Conservation (phyloP, 768 basidiomycete genomes). For the Jaapia argillacea region DNA sequence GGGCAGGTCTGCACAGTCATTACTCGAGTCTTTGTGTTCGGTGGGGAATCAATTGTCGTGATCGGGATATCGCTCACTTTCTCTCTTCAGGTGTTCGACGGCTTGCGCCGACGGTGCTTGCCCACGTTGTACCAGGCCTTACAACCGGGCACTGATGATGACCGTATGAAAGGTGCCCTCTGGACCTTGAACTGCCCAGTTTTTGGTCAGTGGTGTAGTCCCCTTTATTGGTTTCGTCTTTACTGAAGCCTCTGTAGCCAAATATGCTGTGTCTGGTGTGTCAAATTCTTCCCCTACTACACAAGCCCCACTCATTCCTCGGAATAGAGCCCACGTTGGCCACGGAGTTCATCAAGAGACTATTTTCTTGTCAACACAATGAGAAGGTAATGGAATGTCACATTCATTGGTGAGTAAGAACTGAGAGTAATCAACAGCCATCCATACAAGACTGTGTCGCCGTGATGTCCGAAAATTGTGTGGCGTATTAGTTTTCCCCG, state of each 20-base stretch:
- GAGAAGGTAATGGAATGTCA: constrained; percentile 48
- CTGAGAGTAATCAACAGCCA: constrained; percentile 29
- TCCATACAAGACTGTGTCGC: constrained; percentile 69
- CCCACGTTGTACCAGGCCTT: constrained; percentile 48
- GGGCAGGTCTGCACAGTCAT: constrained; percentile 26
- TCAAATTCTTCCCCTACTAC: no score
- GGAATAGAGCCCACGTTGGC: constrained; percentile 62
- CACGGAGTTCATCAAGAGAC: constrained; percentile 41
- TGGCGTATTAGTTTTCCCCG: constrained; percentile 13
- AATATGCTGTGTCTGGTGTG: constrained; percentile 31
- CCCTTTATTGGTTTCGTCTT: neutral
- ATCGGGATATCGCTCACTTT: constrained; percentile 1
- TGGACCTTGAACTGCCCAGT: constrained; percentile 62
- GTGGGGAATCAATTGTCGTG: constrained; percentile 23
- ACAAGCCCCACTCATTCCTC: no score
- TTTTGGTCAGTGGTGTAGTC: constrained; percentile 35
- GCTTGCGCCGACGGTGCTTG: constrained; percentile 51
- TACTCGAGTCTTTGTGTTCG: constrained; percentile 31
- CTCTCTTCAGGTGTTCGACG: constrained; percentile 48
- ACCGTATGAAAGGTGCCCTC: constrained; percentile 87
- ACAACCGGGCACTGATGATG: constrained; percentile 67
- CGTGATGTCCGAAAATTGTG: constrained; percentile 55
- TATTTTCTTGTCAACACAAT: constrained; percentile 73
- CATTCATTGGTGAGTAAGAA: neutral
- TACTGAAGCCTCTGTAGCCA: constrained; percentile 16